A percentile compares a stretch with the other conserved stretches of the same genome.
Evolutionary conservation across 2,329 filamentous ascomycete species (phyloP).

Genomic region (Curvularia spicifera): DNA sequence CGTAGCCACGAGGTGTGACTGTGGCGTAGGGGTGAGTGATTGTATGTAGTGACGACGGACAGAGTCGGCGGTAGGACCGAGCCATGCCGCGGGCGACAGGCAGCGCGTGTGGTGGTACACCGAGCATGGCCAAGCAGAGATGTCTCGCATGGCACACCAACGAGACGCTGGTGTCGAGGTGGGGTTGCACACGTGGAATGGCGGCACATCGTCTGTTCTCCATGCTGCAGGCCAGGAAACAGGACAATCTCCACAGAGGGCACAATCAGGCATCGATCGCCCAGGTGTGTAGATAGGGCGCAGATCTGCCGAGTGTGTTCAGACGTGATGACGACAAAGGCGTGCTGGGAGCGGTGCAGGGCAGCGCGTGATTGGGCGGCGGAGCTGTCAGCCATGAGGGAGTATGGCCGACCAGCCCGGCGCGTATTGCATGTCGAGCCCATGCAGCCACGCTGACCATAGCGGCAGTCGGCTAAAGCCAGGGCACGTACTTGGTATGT

Average conservation of each 20-base stretch:
- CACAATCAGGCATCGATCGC: conserved; percentile 23
- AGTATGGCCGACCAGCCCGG: not conserved
- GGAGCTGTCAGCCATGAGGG: conserved; percentile 6
- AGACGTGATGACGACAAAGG: conserved; percentile 19
- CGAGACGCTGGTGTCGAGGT: conserved; percentile 27
- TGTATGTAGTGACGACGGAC: no score
- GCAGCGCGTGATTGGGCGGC: conserved; percentile 7
- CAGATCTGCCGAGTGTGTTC: conserved; percentile 23
- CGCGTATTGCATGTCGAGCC: conserved; percentile 9
- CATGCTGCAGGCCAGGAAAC: conserved; percentile 18
- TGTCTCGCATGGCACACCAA: conserved; percentile 44
- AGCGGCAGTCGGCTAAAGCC: no score
- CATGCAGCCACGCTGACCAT: conserved; percentile 28
- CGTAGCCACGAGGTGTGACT: conserved; percentile 8
- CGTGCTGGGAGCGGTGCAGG: conserved; percentile 6
- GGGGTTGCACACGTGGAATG: conserved; percentile 37
- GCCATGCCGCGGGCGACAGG: conserved; percentile 17
- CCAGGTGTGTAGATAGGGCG: conserved; percentile 18
- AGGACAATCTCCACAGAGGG: conserved; percentile 17
- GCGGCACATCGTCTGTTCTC: conserved; percentile 23
- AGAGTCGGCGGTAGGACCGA: conserved; percentile 17
- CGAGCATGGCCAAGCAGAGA: no score
- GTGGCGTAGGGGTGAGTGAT: conserved; percentile 4
- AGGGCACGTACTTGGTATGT: conserved; percentile 29
- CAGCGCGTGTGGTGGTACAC: conserved; percentile 5